Base-by-base conservation (phyloP, 2,329 filamentous ascomycete genomes). In the Thelonectria rubi region DNA sequence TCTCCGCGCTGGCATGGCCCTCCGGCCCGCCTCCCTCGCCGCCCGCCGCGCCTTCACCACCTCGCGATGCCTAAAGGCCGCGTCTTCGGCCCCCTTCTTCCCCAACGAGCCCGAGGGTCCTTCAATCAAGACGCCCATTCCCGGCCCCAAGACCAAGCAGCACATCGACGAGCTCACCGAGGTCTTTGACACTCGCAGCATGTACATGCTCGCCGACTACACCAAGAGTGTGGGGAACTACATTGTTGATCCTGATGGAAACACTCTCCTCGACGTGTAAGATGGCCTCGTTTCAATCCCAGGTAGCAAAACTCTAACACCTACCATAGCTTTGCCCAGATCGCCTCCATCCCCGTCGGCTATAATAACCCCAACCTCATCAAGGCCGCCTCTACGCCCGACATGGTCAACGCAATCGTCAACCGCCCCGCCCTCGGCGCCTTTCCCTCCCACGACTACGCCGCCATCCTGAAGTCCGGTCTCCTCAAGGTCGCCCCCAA, bases 361-460 rank as follows among this genome's bases (percentile, higher is more conserved):
- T 97, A 97, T 86, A 97, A 94, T 84, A 97, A 97, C 81, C 89
- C 92, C 7, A 79, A 84, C 66, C 85, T 97, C 64, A 81, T 86
- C 68, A 83, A 88, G 71, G 88, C 89, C 34, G 91, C 92, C 24
- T 85, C 86, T 64, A 90, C 89, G 58, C 88, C 89, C 21, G 90
- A 94, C 72, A 96, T 97, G 92, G 81, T 88, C 72, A 88, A 84
- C 60, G 87, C 91, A 58, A 81, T 97, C 71, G 91, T 97, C 82
- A 97, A 97, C 84, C 87, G 93, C 53, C 93, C 93, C 3, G 93
- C 93, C 1, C 85, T 96, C 64, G 93, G 93, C 71, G 96, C 95
- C 84, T 97, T 97, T 80, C 93, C 94, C 11, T 89, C 91, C 20
- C 86, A 89, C 73, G 91, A 94, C 77, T 97, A 93, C 92, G 88